These are phyloP conservation scores for Magnusiomyces paraingens DNA, from an alignment of 1,139 yeast species.

Conservation along the genomic window DNA sequence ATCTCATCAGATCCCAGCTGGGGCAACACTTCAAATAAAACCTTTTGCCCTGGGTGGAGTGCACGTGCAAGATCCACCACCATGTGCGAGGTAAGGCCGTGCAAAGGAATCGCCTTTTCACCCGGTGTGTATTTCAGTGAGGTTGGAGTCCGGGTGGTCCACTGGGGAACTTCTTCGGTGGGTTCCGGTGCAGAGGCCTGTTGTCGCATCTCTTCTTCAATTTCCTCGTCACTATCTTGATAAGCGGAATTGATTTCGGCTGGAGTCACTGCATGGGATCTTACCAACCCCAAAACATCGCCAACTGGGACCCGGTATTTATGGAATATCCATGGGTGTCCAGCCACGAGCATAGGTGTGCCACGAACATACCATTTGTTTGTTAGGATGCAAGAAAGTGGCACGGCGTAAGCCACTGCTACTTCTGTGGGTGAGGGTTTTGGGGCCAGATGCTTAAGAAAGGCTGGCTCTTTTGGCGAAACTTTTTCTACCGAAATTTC, in stretches of 20 bases:
- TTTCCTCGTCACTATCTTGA: not conserved
- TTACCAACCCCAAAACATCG: not conserved
- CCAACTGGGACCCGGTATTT: conserved; percentile 7
- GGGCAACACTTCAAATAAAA: conserved; percentile 8
- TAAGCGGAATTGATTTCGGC: not conserved
- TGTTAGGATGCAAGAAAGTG: conserved; percentile 19
- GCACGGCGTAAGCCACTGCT: conserved; percentile 23
- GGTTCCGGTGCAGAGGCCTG: not conserved
- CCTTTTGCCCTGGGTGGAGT: conserved; percentile 4
- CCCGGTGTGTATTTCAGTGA: not conserved
- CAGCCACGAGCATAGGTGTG: conserved; percentile 2
- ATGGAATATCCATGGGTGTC: conserved; percentile 14
- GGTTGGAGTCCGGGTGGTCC: not conserved
- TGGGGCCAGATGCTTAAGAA: conserved; percentile 17
- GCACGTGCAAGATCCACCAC: conserved; percentile 23
- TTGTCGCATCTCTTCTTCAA: not conserved
- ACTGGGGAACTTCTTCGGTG: not conserved
- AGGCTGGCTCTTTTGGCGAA: not conserved
- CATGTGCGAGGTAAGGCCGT: conserved; percentile 31
- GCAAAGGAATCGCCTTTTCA: conserved; percentile 6
- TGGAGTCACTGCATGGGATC: not conserved
- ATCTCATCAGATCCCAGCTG: conserved; percentile 11
- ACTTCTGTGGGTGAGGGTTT: conserved; percentile 24
- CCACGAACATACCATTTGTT: conserved; percentile 9
- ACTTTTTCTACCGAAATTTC: too few species aligned